Evolutionary conservation across 2,329 filamentous ascomycete species (phyloP), one percentile per base, ranked within the genome.

Genomic region (Nemania serpens): DNA sequence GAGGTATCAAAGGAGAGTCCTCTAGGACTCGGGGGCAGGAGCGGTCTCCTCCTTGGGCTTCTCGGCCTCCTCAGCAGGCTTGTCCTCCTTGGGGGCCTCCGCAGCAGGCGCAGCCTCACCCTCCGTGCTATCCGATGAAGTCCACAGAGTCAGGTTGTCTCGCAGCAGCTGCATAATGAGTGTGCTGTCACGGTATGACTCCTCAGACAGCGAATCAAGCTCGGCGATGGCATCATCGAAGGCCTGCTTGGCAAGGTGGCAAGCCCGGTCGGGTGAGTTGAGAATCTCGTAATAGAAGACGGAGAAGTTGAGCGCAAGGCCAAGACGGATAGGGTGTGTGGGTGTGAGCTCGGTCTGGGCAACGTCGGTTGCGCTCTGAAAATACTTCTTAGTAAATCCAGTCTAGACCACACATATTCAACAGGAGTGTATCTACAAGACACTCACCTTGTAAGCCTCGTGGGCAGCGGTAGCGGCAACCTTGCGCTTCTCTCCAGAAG

Each of bases 201-300:
- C 94, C 84, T 97, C 94, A 63, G 92, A 96, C 68, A 98, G 86
- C 53, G 93, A 96, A 84, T 98, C 94, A 73, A 98, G 92, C 88
- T 98, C 93, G 75, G 94, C 94, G 78, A 98, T 97, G 75, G 94
- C 94, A 79, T 97, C 94, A 78, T 98, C 94, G 76, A 98, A 98
- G 52, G 95, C 94, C 85, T 98, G 94, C 88, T 98, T 98, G 81
- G 94, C 94, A 70, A 98, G 88, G 78, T 98, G 94, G 88, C 94
- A 98, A 75, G 94, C 94, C 77, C 91, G 92, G 81, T 97, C 93
- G 75, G 93, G 94, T 37, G 93, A 96, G 89, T 97, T 98, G 77
- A 97, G 85, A 78, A 97, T 97, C 87, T 97, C 95, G 81, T 97
- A 97, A 88, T 97, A 97, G 86, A 97, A 97, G 75, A 97, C 94